phyloP scores from a whole-genome alignment of 1,284 basidiomycete genomes.

The Malassezia brasiliensis region DNA sequence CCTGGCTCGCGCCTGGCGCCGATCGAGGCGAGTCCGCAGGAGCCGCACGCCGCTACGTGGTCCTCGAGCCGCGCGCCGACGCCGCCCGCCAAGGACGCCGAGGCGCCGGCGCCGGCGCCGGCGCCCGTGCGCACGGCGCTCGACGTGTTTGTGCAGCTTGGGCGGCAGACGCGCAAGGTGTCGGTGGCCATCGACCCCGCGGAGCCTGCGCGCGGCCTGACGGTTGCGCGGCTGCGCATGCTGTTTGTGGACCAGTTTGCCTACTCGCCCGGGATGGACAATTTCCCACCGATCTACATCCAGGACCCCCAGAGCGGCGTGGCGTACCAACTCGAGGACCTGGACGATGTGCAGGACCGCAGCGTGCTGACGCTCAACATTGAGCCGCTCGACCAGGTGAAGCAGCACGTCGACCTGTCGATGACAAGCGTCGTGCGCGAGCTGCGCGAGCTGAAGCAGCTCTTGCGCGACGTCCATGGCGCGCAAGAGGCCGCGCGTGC shows the following conservation, averaged over 20 bases:
- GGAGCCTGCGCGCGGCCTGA: constrained; percentile 49
- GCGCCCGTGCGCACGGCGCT: not conserved
- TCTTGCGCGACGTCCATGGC: constrained; percentile 50
- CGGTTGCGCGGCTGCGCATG: constrained; percentile 65
- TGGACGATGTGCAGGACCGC: constrained; percentile 81
- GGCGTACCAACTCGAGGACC: constrained; percentile 89
- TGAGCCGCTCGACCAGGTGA: constrained; percentile 94
- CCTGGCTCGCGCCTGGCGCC: not conserved
- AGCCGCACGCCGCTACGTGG: not conserved
- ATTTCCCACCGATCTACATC: constrained; percentile 92
- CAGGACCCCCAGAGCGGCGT: constrained; percentile 81
- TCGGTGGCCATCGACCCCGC: constrained; percentile 54
- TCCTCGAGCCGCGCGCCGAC: not conserved
- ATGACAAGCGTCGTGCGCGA: constrained; percentile 77
- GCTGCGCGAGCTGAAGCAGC: constrained; percentile 74
- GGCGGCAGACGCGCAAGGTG: constrained; percentile 82
- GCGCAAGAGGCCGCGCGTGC: not conserved
- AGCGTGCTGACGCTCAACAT: constrained; percentile 84
- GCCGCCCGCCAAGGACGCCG: too few species aligned
- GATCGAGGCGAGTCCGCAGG: not conserved
- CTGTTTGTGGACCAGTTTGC: constrained; percentile 91
- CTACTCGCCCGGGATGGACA: constrained; percentile 76
- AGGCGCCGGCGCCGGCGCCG: not conserved
- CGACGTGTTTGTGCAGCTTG: constrained; percentile 74
- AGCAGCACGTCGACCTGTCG: constrained; percentile 88